Percentiles rank a stretch among this genome's conserved stretches.
Evolutionary conservation across 257 asterid species (phyloP).

Genomic region (Verbascum thapsus): DNA sequence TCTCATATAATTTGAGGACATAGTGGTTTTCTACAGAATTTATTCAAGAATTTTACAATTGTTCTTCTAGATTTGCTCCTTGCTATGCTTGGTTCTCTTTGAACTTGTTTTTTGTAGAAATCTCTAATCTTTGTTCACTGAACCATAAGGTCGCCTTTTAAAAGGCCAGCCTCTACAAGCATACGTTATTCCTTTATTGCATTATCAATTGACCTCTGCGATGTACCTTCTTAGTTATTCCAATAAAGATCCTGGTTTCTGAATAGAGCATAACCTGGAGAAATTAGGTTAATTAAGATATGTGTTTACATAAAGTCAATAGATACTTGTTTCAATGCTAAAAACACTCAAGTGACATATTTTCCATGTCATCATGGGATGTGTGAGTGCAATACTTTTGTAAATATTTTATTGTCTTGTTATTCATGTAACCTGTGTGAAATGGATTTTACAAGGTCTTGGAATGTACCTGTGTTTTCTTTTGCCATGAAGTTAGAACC

Average conservation of each 20-base stretch:
- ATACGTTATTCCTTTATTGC: neutral
- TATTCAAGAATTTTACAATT: neutral
- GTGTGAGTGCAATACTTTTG: too few relatives aligned
- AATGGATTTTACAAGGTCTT: neutral
- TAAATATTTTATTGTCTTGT: constrained; percentile 9
- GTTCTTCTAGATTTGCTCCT: constrained; percentile 1
- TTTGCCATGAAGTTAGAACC: constrained; percentile 10
- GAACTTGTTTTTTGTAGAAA: constrained; percentile 20
- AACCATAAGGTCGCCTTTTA: neutral
- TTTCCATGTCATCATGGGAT: too few relatives aligned
- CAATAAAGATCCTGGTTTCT: too few relatives aligned
- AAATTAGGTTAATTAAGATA: too few relatives aligned
- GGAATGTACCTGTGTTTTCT: constrained; percentile 3
- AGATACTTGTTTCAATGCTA: too few relatives aligned
- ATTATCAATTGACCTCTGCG: too few relatives aligned
- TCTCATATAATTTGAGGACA: too few relatives aligned
- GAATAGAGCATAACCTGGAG: too few relatives aligned
- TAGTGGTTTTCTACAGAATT: constrained; percentile 4
- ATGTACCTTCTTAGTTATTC: too few relatives aligned
- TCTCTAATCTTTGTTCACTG: neutral
- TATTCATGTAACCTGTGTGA: constrained; percentile 10
- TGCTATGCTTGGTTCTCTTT: constrained; percentile 4
- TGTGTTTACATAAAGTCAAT: too few relatives aligned
- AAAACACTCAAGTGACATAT: too few relatives aligned
- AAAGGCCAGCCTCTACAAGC: neutral